Evolutionary conservation across 768 basidiomycete genomes (phyloP).

Genomic region (Pleurotus citrinopileatus): DNA sequence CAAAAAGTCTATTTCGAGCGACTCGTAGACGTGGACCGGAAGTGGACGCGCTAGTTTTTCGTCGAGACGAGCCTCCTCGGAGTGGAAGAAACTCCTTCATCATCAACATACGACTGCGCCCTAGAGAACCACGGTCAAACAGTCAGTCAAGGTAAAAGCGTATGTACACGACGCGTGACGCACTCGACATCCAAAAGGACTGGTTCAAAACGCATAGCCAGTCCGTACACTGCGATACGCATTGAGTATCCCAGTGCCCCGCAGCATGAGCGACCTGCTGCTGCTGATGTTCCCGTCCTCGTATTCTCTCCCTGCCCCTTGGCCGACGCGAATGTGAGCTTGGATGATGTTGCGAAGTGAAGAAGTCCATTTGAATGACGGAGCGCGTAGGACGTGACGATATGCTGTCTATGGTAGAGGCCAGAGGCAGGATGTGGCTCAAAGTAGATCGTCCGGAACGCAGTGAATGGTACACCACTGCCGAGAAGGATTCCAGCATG

Average conservation of each 20-base stretch:
- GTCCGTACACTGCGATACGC: conserved; percentile 37
- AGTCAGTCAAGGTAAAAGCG: neutral
- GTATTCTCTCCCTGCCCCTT: conserved; percentile 53
- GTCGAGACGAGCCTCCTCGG: conserved; percentile 2
- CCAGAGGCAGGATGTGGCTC: conserved; percentile 10
- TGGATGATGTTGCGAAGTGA: conserved; percentile 55
- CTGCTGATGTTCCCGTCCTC: conserved; percentile 13
- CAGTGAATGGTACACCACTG: conserved; percentile 48
- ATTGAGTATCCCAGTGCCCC: conserved; percentile 21
- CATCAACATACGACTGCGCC: conserved; percentile 32
- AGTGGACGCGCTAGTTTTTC: conserved; percentile 1
- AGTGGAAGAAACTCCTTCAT: conserved; percentile 27
- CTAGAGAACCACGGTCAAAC: conserved; percentile 16
- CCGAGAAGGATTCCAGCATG: conserved; percentile 66
- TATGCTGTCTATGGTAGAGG: conserved; percentile 24
- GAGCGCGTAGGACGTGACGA: conserved; percentile 24
- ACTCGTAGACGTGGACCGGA: neutral
- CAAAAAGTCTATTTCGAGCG: neutral
- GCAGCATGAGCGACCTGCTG: conserved; percentile 18
- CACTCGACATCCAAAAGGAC: conserved; percentile 49
- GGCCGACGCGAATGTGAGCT: conserved; percentile 47
- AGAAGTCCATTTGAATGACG: conserved; percentile 45
- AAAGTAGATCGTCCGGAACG: conserved; percentile 31
- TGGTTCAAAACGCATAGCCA: conserved; percentile 48
- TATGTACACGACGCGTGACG: no score